Percentiles rank a stretch among this genome's conserved stretches.
Evolutionary conservation across 1,284 basidiomycete genomes (phyloP).

Genomic region (Moniliophthora roreri): DNA sequence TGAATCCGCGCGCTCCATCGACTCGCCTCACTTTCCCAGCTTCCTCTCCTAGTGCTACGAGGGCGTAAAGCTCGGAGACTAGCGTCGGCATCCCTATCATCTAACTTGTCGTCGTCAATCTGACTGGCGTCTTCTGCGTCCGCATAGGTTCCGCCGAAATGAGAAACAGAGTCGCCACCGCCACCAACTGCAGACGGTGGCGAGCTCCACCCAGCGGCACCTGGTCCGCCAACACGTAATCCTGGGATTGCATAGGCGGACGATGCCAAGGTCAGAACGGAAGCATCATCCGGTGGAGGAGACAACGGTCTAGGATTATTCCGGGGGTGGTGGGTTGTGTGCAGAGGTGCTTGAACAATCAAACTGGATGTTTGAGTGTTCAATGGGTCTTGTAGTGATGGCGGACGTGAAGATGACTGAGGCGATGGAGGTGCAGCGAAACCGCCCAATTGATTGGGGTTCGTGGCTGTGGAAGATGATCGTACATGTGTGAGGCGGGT

Average conservation of each 20-base stretch:
- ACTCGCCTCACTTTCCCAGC: constrained; percentile 83
- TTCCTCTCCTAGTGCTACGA: constrained; percentile 75
- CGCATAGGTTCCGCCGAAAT: constrained; percentile 55
- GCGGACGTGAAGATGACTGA: constrained; percentile 44
- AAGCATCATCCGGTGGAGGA: constrained; percentile 89
- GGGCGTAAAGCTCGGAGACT: constrained; percentile 79
- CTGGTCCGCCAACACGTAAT: constrained; percentile 33
- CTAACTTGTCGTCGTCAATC: constrained; percentile 59
- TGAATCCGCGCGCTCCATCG: constrained; percentile 77
- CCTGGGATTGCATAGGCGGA: constrained; percentile 81
- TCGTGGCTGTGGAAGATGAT: constrained; percentile 54
- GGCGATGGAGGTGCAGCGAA: constrained; percentile 56
- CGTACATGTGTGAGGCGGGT: constrained; percentile 58
- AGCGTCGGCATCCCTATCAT: constrained; percentile 71
- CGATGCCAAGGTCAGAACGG: constrained; percentile 88
- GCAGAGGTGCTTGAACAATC: constrained; percentile 76
- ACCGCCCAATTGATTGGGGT: constrained; percentile 37
- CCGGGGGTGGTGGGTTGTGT: constrained; percentile 88
- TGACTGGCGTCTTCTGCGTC: constrained; percentile 69
- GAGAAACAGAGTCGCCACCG: constrained; percentile 71
- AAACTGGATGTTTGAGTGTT: constrained; percentile 2
- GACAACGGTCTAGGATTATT: constrained; percentile 93
- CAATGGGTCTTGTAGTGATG: constrained; percentile 37
- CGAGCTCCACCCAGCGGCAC: constrained; percentile 40
- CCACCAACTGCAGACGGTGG: constrained; percentile 50